Evolutionary conservation across 2,329 filamentous ascomycete genomes (phyloP).

Genomic region (Cercospora zeae-maydis): DNA sequence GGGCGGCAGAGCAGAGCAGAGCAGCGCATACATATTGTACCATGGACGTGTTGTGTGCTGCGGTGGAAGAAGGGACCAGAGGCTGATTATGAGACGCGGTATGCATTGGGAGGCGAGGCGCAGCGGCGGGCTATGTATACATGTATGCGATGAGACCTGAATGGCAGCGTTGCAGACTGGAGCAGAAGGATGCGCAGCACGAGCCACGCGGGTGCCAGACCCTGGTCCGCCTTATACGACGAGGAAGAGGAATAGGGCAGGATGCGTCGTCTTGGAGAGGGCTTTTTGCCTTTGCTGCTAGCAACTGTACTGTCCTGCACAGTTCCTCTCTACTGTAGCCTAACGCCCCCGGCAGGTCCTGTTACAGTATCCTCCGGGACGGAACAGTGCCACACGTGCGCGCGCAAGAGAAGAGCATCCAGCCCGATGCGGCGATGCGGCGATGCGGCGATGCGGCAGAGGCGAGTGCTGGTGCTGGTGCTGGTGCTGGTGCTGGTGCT

Average conservation of each 20-base stretch:
- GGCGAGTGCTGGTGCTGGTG: constrained; percentile 17
- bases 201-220: constrained; percentile 21
- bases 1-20: constrained; percentile 5
- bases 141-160: constrained; percentile 23
- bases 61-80: neutral
- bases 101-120: constrained; percentile 26
- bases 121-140: constrained; percentile 30
- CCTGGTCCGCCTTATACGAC: constrained; percentile 11
- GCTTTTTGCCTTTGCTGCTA: constrained; percentile 3
- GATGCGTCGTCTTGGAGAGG: constrained; percentile 22
- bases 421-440: no score
- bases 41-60: neutral
- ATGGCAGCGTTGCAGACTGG: constrained; percentile 23
- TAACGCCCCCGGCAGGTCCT: no score
- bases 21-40: neutral
- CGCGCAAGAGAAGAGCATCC: no score
- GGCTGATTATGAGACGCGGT: constrained; percentile 14
- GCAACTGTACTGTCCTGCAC: constrained; percentile 14
- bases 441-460: constrained; percentile 20
- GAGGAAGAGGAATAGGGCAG: constrained; percentile 13
- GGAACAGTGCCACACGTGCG: no score
- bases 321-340: no score
- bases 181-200: constrained; percentile 29
- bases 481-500: constrained; percentile 8
- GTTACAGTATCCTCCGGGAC: no score